Evolutionary conservation across 306 rosid species (phyloP).

Genomic region (Prinsepia uniflora): DNA sequence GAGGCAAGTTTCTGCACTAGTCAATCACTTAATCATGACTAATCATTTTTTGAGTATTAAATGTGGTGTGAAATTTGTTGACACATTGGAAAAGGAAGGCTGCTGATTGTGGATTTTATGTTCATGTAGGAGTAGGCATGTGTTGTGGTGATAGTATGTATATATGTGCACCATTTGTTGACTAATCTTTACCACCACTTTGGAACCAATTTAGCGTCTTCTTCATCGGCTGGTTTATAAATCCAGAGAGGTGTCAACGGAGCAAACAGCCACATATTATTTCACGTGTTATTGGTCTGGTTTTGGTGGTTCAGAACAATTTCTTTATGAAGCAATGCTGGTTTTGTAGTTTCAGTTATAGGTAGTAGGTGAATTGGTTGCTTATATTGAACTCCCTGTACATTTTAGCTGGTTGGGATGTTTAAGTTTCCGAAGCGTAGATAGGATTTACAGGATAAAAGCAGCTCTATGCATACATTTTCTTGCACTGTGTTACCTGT

Average conservation of each 20-base stretch:
- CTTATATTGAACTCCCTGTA: slow-evolving; percentile 55
- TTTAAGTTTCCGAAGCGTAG: slow-evolving; percentile 82
- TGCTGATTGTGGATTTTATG: neutral
- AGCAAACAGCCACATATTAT: neutral
- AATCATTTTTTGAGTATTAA: neutral
- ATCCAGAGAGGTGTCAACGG: neutral
- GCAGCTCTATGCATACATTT: slow-evolving; percentile 43
- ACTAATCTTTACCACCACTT: neutral
- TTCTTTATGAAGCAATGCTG: neutral
- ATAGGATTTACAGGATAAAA: slow-evolving; percentile 53
- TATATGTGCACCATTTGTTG: neutral
- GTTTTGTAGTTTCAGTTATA: neutral
- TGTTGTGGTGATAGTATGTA: neutral
- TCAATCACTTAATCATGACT: neutral
- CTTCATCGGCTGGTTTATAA: neutral
- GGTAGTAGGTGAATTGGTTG: neutral
- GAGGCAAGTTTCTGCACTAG: slow-evolving; percentile 47
- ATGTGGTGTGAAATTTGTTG: neutral
- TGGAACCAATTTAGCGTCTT: neutral
- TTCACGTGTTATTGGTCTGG: neutral
- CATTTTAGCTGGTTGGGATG: slow-evolving; percentile 36
- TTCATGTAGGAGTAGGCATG: neutral
- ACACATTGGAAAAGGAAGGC: neutral
- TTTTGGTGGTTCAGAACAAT: neutral
- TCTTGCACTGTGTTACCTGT: slow-evolving; percentile 63